Percentiles rank a stretch among this genome's conserved stretches.
These are phyloP conservation scores for Arthromyces matolae DNA, from an alignment of 768 basidiomycete species.

Conservation along the genomic window DNA sequence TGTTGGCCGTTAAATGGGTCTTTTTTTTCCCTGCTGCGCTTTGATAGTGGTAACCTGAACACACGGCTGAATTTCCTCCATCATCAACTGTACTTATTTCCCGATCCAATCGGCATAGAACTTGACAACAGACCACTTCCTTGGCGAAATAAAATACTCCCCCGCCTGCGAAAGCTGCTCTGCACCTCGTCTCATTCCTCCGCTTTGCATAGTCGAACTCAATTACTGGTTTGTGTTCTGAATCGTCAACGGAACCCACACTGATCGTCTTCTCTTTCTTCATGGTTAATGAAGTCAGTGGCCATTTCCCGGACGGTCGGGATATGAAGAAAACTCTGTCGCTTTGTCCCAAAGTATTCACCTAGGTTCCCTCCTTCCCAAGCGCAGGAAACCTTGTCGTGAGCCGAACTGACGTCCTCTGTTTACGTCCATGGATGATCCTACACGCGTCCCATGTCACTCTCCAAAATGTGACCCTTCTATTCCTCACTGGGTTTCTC, in stretches of 20 bases:
- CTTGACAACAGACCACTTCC: slow-evolving; percentile 29
- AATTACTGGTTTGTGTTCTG: too few species aligned
- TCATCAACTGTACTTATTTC: too few species aligned
- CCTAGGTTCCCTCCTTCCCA: too few species aligned
- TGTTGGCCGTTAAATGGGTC: too few species aligned
- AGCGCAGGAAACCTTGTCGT: too few species aligned
- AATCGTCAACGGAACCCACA: background rate
- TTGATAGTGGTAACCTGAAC: background rate
- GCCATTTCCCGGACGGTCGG: slow-evolving; percentile 27
- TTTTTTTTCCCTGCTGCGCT: too few species aligned
- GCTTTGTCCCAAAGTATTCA: background rate
- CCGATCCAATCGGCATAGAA: slow-evolving; percentile 36
- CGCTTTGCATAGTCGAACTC: too few species aligned
- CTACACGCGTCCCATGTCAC: too few species aligned
- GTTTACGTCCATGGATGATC: too few species aligned
- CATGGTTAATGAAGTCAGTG: slow-evolving; percentile 1
- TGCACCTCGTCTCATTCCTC: background rate
- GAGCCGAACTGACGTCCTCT: too few species aligned
- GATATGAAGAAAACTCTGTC: slow-evolving; percentile 10
- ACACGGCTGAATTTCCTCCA: slow-evolving; percentile 9
- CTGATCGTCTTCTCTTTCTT: slow-evolving; percentile 14
- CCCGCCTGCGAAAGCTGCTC: background rate
- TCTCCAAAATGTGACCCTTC: too few species aligned
- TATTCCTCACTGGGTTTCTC: too few species aligned
- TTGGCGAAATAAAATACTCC: background rate